Evolutionary conservation across 2,329 filamentous ascomycete genomes (phyloP).

Genomic region (Pyricularia sp.): DNA sequence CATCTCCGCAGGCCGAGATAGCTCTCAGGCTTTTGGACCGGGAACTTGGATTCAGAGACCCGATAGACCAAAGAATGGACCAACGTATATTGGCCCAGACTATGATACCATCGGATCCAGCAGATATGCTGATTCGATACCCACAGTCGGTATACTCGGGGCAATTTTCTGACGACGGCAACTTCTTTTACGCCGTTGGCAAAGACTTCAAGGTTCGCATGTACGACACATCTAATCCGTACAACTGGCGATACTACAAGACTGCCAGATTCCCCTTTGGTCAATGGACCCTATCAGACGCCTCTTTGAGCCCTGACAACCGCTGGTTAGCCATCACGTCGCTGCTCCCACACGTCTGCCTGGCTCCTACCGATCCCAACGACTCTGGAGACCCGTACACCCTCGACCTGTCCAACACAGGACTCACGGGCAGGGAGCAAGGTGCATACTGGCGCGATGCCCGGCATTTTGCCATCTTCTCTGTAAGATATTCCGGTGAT

Average conservation of each 20-base stretch:
- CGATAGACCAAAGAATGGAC: slow-evolving; percentile 50
- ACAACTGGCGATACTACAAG: slow-evolving; percentile 94
- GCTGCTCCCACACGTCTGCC: slow-evolving; percentile 72
- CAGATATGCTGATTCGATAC: slow-evolving; percentile 84
- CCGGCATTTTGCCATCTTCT: slow-evolving; percentile 64
- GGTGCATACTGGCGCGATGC: slow-evolving; percentile 18
- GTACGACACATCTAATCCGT: slow-evolving; percentile 96
- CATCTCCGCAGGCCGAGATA: slow-evolving; percentile 43
- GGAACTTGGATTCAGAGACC: slow-evolving; percentile 64
- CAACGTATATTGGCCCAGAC: slow-evolving; percentile 58
- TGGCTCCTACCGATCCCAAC: slow-evolving; percentile 78
- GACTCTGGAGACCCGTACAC: slow-evolving; percentile 71
- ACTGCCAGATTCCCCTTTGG: slow-evolving; percentile 77
- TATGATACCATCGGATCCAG: slow-evolving; percentile 66
- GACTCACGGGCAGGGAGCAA: slow-evolving; percentile 18
- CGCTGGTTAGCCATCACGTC: slow-evolving; percentile 86
- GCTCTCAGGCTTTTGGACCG: slow-evolving; percentile 67
- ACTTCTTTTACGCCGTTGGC: slow-evolving; percentile 89
- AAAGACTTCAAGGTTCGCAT: slow-evolving; percentile 93
- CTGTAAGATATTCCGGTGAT: slow-evolving; percentile 84
- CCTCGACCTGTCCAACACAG: slow-evolving; percentile 58
- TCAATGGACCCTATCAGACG: slow-evolving; percentile 94
- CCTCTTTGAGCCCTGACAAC: slow-evolving; percentile 84
- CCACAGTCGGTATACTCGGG: slow-evolving; percentile 84
- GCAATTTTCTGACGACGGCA: slow-evolving; percentile 93